Evolutionary conservation across 345 rosid species (phyloP).

Genomic region (Reutealis trisperma): DNA sequence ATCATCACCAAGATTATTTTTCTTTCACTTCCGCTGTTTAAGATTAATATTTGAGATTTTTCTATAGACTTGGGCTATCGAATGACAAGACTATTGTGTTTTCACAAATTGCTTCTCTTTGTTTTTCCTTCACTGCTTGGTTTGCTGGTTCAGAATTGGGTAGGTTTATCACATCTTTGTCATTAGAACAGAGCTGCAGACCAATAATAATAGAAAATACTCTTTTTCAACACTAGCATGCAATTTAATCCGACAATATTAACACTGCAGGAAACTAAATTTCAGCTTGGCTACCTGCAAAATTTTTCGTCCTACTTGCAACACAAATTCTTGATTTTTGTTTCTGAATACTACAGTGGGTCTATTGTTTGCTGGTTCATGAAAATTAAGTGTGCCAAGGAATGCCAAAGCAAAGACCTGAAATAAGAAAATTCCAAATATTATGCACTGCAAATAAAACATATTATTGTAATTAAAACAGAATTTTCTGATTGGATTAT

Average conservation of each 20-base stretch:
- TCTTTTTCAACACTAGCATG: background rate
- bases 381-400: conserved; percentile 54
- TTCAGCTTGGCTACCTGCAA: conserved; percentile 54
- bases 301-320: conserved; percentile 58
- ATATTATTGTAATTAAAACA: background rate
- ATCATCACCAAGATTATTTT: no score
- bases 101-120: no score
- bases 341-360: conserved; percentile 28
- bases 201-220: background rate
- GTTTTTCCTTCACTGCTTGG: no score
- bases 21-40: no score
- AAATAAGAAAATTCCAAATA: conserved; percentile 8
- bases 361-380: conserved; percentile 27
- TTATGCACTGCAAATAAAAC: background rate
- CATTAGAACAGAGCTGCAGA: background rate
- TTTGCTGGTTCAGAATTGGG: no score
- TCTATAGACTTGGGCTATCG: no score
- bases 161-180: background rate
- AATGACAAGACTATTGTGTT: no score
- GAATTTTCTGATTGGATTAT: background rate
- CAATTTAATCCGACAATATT: background rate
- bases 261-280: conserved; percentile 9
- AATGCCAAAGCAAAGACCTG: conserved; percentile 59
- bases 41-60: no score
- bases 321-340: conserved; percentile 44